phyloP scores from a whole-genome alignment of 768 basidiomycete species.

The Chalciporus sphaerocephalus region DNA sequence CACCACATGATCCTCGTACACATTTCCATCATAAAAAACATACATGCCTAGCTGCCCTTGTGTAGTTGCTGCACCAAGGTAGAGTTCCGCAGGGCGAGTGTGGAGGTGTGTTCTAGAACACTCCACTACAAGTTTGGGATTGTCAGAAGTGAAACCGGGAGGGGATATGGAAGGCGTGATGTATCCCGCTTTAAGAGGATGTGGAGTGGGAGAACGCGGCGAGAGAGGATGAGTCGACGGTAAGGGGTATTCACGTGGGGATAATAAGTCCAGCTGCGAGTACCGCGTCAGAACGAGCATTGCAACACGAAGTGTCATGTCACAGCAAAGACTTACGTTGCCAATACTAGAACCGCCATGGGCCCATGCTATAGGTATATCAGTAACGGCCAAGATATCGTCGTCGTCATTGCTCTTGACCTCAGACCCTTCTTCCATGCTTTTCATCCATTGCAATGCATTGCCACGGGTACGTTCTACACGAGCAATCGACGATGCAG shows the following conservation, averaged over 20 bases:
- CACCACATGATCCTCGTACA: slow-evolving; percentile 39
- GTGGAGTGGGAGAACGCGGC: slow-evolving; percentile 16
- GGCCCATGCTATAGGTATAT: slow-evolving; percentile 12
- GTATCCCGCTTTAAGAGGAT: slow-evolving; percentile 11
- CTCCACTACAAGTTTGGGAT: slow-evolving; percentile 13
- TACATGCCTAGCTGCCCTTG: slow-evolving; percentile 32
- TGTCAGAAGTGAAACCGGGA: not conserved
- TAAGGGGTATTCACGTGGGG: slow-evolving; percentile 37
- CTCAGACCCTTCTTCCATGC: not conserved
- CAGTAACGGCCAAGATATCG: slow-evolving; percentile 2
- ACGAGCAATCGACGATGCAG: slow-evolving; percentile 7
- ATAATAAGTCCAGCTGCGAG: slow-evolving; percentile 31
- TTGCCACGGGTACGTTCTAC: not conserved
- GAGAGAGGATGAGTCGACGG: slow-evolving; percentile 21
- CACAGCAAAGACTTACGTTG: slow-evolving; percentile 15
- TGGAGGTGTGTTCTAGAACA: slow-evolving; percentile 27
- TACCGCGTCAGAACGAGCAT: not conserved
- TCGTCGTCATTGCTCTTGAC: not conserved
- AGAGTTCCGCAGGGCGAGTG: slow-evolving; percentile 41
- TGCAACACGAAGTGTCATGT: not conserved
- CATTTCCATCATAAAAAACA: slow-evolving; percentile 42
- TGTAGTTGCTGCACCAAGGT: slow-evolving; percentile 40
- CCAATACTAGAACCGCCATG: slow-evolving; percentile 27
- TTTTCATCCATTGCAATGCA: slow-evolving; percentile 26
- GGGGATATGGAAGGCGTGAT: not conserved